Conservation (phyloP, 768 basidiomycete species). For the Suillus ampliporus region DNA sequence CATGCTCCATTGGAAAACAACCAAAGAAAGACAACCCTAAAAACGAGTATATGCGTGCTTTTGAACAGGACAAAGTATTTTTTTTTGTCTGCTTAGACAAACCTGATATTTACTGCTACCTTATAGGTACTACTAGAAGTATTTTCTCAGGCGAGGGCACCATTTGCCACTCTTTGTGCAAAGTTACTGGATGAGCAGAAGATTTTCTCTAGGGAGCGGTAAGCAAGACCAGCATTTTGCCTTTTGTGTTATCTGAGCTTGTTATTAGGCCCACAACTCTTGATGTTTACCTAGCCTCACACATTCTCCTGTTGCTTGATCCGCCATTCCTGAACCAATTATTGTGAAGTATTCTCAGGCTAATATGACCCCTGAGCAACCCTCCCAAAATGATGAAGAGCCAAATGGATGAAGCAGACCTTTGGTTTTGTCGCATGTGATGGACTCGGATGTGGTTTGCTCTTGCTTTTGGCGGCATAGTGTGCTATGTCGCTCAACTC, state of each 20-base stretch:
- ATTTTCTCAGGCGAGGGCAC: conserved; percentile 58
- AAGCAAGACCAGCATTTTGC: conserved; percentile 17
- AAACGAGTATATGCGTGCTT: conserved; percentile 54
- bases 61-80: conserved; percentile 64
- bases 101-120: not conserved
- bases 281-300: conserved; percentile 73
- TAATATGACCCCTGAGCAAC: conserved; percentile 28
- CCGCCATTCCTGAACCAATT: conserved; percentile 68
- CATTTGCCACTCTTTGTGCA: conserved; percentile 63
- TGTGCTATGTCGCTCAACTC: conserved; percentile 40
- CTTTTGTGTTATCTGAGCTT: not conserved
- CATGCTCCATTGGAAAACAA: conserved; percentile 46
- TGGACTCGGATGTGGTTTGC: conserved; percentile 63
- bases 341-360: conserved; percentile 59
- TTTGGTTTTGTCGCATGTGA: conserved; percentile 51
- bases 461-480: conserved; percentile 48
- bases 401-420: conserved; percentile 45
- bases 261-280: conserved; percentile 60
- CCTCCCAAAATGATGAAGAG: conserved; percentile 17
- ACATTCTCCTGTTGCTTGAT: conserved; percentile 62
- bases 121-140: too few species aligned
- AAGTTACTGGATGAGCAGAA: conserved; percentile 55
- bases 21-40: conserved; percentile 40
- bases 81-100: not conserved
- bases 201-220: conserved; percentile 61